Base-by-base conservation (phyloP, 495 filamentous ascomycete species). In the Penicillium coffeae region DNA sequence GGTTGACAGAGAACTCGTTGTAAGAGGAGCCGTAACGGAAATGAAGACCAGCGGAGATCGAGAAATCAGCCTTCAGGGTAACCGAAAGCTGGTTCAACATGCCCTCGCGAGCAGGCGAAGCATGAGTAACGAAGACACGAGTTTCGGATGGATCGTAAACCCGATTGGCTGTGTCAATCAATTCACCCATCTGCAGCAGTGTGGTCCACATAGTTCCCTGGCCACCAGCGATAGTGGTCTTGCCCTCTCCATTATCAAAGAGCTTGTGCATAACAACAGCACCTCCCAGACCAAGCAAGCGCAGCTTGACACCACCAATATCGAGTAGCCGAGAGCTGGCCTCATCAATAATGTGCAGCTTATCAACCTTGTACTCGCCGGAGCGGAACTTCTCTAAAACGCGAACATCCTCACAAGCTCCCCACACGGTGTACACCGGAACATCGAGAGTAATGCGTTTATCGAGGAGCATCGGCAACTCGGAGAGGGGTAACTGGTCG, bases 131-230 rank as follows among this genome's bases (percentile, higher is more conserved):
- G 64, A 99, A 96, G 47, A 99, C 74, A 40, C 94, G 89, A n/a
- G 94, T 99, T 67, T 99, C 94, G 35, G 90, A 93, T 0, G 94
- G 93, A 62, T 99, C 94, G 69, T 96, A 99, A 40, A 96, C 94
- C 42, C 94, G 88, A 66, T 95, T 95, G 4, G 94, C 93, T 3
- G 94, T 99, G 65, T 99, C 94, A 19, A 99, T 89, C 33, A 99
- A 76, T 70, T 99, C 94, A 40, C 94, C 94, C 88, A 99, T 97
- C 70, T 99, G 94, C 50, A 99, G 67, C 20, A 99, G 71, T 1
- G 94, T 99, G 8, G 94, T 97, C 94, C 94, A 99, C 94, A 99
- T 99, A 6, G 94, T 99, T 34, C 94, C 94, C 66, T 97, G 94
- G 19, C 94, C 94, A 59, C 94, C 94, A 19, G 94, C 93, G 65